These are phyloP conservation scores for Brettanomyces nanus DNA, from an alignment of 805 yeast genomes.

Conservation along the genomic window DNA sequence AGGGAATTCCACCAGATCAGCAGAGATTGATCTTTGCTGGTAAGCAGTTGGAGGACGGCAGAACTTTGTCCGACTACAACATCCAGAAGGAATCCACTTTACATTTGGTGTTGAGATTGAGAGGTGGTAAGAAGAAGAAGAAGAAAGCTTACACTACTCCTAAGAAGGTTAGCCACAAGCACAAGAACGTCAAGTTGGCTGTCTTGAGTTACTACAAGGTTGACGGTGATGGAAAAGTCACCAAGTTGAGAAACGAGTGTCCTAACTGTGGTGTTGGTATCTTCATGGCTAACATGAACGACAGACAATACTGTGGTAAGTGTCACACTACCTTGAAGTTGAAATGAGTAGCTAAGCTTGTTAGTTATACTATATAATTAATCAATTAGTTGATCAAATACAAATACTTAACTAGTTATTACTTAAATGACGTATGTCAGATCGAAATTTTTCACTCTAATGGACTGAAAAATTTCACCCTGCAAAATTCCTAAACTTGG, in stretches of 20 bases:
- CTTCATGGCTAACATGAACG: constrained; percentile 99
- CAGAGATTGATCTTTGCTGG: constrained; percentile 99
- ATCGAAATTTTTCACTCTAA: no score
- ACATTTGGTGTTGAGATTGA: constrained; percentile 91
- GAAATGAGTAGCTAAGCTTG: neutral
- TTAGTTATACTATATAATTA: no score
- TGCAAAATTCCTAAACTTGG: no score
- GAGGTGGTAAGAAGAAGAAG: constrained; percentile 98
- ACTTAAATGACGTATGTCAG: no score
- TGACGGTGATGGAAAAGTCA: constrained; percentile 96
- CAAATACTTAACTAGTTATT: no score
- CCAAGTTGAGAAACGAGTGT: constrained; percentile 98
- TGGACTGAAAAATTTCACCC: no score
- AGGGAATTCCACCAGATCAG: constrained; percentile 99
- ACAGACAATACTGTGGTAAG: constrained; percentile 99
- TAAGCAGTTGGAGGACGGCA: constrained; percentile 98
- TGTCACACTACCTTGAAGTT: constrained; percentile 90
- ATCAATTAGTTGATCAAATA: no score
- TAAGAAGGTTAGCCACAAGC: constrained; percentile 99
- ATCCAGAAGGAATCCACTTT: constrained; percentile 99
- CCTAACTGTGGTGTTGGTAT: constrained; percentile 98
- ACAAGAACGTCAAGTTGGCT: constrained; percentile 98
- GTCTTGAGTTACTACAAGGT: constrained; percentile 99
- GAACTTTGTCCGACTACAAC: constrained; percentile 98
- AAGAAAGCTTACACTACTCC: constrained; percentile 99